Evolutionary conservation across 805 yeast species (phyloP).

Genomic region (Diddensiella santjacobensis): DNA sequence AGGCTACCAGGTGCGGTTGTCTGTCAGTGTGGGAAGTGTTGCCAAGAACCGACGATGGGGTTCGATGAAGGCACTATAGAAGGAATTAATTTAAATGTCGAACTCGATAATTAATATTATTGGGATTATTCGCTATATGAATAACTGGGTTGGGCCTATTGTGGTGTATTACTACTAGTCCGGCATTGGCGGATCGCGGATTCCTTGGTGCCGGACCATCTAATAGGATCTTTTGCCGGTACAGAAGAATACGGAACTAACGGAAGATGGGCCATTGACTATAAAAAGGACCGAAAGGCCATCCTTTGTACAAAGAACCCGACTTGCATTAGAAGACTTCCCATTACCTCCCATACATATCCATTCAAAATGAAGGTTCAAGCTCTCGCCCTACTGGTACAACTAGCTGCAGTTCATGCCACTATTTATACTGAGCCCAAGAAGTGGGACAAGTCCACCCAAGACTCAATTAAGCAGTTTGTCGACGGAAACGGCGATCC

Average conservation of each 20-base stretch:
- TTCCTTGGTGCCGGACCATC: background rate
- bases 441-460: conserved; percentile 7
- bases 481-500: conserved; percentile 2
- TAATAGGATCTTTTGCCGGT: background rate
- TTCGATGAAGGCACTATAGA: too few species aligned
- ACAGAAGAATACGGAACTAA: background rate
- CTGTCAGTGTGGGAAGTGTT: too few species aligned
- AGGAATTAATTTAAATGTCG: too few species aligned
- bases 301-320: too few species aligned
- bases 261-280: background rate
- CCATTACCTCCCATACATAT: too few species aligned
- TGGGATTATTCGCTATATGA: too few species aligned
- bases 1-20: too few species aligned
- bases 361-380: background rate
- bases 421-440: conserved; percentile 5
- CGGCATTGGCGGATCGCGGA: background rate
- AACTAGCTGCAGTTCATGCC: conserved; percentile 1
- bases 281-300: background rate
- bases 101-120: too few species aligned
- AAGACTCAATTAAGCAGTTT: conserved; percentile 2
- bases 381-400: background rate
- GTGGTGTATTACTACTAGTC: too few species aligned
- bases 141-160: too few species aligned
- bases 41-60: too few species aligned
- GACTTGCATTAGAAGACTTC: too few species aligned